A percentile compares a stretch with the other conserved stretches of the same genome.
Evolutionary conservation across 192 early-diverging fungal genomes (phyloP).

Genomic region (Podila minutissima): DNA sequence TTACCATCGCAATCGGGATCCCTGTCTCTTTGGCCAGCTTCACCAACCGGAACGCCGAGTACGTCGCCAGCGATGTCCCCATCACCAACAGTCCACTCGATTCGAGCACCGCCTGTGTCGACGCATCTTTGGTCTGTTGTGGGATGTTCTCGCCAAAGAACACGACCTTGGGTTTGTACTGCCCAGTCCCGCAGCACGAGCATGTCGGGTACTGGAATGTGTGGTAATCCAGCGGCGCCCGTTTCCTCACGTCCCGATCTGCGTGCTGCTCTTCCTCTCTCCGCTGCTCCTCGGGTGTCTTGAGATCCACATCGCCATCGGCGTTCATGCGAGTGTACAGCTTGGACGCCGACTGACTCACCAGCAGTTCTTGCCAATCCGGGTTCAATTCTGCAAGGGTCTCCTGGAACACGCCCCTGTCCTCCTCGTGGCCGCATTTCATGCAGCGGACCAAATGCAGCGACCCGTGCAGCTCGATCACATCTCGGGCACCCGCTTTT

Average conservation of each 20-base stretch:
- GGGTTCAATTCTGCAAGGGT: constrained; percentile 77
- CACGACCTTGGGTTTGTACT: constrained; percentile 82
- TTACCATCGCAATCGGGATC: constrained; percentile 74
- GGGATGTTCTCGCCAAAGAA: constrained; percentile 93
- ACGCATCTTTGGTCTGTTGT: constrained; percentile 54
- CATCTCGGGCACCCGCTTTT: constrained; percentile 61
- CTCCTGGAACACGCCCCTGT: constrained; percentile 72
- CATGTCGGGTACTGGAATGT: constrained; percentile 82
- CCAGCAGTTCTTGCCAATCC: constrained; percentile 59
- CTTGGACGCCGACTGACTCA: constrained; percentile 47
- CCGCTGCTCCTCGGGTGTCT: constrained; percentile 41
- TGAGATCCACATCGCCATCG: constrained; percentile 86
- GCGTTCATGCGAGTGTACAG: constrained; percentile 71
- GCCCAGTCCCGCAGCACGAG: constrained; percentile 63
- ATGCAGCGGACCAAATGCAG: constrained; percentile 80
- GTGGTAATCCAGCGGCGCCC: constrained; percentile 56
- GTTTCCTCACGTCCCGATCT: not conserved
- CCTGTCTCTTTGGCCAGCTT: constrained; percentile 68
- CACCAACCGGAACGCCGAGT: constrained; percentile 82
- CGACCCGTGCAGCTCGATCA: constrained; percentile 91
- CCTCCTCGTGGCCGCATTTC: constrained; percentile 64
- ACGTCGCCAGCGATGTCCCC: constrained; percentile 86
- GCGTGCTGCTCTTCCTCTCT: not conserved
- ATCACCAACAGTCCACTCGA: constrained; percentile 76
- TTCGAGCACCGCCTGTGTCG: constrained; percentile 68